phyloP scores from a whole-genome alignment of 2,329 filamentous ascomycete genomes.

The Periconia sp. region DNA sequence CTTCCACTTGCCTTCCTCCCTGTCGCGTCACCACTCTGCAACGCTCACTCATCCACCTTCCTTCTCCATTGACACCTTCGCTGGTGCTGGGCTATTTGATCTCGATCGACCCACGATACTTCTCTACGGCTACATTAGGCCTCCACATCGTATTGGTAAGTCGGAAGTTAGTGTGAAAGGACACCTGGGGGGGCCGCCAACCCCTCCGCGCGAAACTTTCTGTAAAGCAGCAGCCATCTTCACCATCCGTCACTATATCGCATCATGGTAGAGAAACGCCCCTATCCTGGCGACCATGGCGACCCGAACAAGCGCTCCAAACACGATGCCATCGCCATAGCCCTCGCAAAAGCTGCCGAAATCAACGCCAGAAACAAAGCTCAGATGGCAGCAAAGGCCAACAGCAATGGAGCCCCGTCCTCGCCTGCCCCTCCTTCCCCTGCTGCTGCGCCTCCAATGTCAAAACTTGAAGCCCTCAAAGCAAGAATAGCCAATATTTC shows the following conservation, averaged over 20 bases:
- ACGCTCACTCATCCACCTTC: background rate
- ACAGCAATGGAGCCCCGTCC: slow-evolving; percentile 15
- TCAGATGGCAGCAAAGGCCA: slow-evolving; percentile 9
- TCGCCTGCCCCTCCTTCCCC: background rate
- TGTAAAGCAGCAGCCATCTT: slow-evolving; percentile 2
- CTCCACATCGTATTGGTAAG: background rate
- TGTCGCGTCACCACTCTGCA: background rate
- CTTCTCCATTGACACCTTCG: background rate
- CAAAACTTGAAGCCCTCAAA: slow-evolving; percentile 21
- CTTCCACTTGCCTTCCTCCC: too few species aligned
- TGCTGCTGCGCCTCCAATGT: slow-evolving; percentile 8
- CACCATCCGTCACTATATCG: background rate
- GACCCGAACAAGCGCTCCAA: slow-evolving; percentile 45
- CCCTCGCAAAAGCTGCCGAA: slow-evolving; percentile 28
- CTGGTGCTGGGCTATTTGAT: background rate
- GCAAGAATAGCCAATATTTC: slow-evolving; percentile 9
- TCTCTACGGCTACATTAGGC: too few species aligned
- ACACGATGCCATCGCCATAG: slow-evolving; percentile 34
- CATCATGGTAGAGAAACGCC: slow-evolving; percentile 46
- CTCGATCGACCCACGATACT: background rate
- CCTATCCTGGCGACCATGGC: slow-evolving; percentile 39
- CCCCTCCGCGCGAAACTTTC: background rate
- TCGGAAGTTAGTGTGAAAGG: background rate
- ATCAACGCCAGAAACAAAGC: slow-evolving; percentile 19
- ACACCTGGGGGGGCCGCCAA: background rate